Evolutionary conservation across 371 early-diverging fungal species (phyloP).

Genomic region (Mucor piriformis): DNA sequence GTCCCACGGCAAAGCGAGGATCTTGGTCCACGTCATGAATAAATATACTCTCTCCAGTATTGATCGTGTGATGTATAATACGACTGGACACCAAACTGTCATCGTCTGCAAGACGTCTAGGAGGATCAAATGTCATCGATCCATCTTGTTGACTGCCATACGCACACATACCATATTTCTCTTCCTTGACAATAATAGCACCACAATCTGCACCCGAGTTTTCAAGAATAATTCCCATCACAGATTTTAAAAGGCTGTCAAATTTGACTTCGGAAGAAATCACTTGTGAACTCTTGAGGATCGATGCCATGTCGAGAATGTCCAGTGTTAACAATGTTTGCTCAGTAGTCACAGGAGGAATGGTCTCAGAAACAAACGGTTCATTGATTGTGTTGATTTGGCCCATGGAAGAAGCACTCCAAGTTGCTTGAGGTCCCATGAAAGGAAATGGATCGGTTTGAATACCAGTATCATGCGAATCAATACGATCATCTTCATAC

Average conservation of each 20-base stretch:
- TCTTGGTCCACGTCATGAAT: constrained; percentile 45
- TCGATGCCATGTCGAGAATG: constrained; percentile 51
- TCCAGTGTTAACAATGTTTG: constrained; percentile 47
- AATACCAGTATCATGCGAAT: constrained; percentile 34
- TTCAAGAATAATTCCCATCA: constrained; percentile 52
- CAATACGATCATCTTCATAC: constrained; percentile 34
- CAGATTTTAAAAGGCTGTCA: constrained; percentile 39
- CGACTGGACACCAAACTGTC: constrained; percentile 40
- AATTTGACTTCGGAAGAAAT: constrained; percentile 53
- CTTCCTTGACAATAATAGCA: constrained; percentile 50
- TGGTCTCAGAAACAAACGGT: constrained; percentile 34
- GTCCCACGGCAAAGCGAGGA: constrained; percentile 45
- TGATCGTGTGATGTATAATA: constrained; percentile 45
- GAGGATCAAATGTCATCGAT: constrained; percentile 46
- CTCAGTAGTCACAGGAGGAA: constrained; percentile 46
- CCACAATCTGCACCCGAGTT: constrained; percentile 53
- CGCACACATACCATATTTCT: constrained; percentile 43
- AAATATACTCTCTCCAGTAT: constrained; percentile 45
- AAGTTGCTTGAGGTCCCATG: constrained; percentile 34
- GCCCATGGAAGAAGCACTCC: constrained; percentile 41
- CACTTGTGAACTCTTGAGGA: constrained; percentile 52
- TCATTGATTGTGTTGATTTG: constrained; percentile 30
- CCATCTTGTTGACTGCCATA: constrained; percentile 46
- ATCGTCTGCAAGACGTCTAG: constrained; percentile 33
- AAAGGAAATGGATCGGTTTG: constrained; percentile 52